Base-by-base conservation (phyloP, 139 green algal species). In the Chlorella sorokiniana region DNA sequence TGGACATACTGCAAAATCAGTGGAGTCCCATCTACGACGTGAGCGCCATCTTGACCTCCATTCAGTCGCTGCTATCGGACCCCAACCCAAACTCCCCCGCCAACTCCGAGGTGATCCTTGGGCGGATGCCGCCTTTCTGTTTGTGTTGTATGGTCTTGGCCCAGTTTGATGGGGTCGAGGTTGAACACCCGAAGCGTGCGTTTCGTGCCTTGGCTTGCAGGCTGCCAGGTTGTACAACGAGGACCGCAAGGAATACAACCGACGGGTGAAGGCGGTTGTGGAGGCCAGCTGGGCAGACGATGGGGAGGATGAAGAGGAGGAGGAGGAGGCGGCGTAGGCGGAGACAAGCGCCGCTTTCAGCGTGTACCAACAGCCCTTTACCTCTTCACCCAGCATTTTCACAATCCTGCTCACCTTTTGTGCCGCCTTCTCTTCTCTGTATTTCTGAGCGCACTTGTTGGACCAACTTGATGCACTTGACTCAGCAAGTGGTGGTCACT, bases 11-110 rank as follows among this genome's bases (percentile, higher is more conserved):
- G 35, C 97, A 99, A 76, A 99, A 99, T 72, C 92, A 98, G 87
- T 99, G 97, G 97, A 97, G 91, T 80, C 96, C 97, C n/a, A 98
- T 99, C 84, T 99, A 99, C 75, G 96, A 99, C 73, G 96, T 99
- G 0, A 90, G 92, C 20, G 96, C 96, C 16, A 96, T 99, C 51
- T 87, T 99, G 4, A 99, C 97, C 20, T 98, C 94, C 14, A 98
- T 99, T 33, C 95, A 96, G 89, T 98, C 93, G 10, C 86, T 99
- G 20, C 87, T 99, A 51, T 97, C 87, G 33, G 97, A 99, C 83
- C 97, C 97, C 0, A 99, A 99, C 88, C 96, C 96, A 4, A 98
- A 98, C 83, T 98, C 95, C 0, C 97, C 97, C 31, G 97, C 97
- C 9, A 99, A 99, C 84, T 94, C 91, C 1, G 97, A 99, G 54